Base-by-base conservation (phyloP, 805 yeast genomes). In the Wickerhamomyces queroliae region DNA sequence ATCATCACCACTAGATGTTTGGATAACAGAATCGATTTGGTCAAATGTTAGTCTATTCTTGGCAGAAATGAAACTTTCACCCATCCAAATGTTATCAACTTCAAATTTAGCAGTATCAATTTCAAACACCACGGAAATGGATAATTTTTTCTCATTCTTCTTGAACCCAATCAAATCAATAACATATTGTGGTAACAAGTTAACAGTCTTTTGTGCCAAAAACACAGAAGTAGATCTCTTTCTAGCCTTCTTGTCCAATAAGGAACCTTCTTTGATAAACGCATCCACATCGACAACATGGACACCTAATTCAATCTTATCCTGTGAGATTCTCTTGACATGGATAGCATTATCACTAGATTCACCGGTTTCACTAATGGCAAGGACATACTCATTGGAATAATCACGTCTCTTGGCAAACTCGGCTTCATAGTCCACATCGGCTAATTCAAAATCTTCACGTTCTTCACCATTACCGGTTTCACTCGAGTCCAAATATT, bases 161-260 rank as follows among this genome's bases (percentile, higher is more conserved):
- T 70, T 70, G 55, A 90, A 79, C 2, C 88, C 79, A 28, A 78
- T 62, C 19, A 72, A 51, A 7, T 78, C 74, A 50, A 76, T 78
- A 19, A 91, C 69, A 34, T 74, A 72, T 33, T 66, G 65, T 8
- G 96, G 96, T 48, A 82, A 73, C 49, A 89, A 69, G 43, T 81
- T 76, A 11, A 67, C 72, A 33, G 79, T 74, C 22, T 73, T 69
- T 57, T 90, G 96, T 12, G 95, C 93, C 59, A 90, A 72, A 54
- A 81, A 84, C 4, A 91, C 97, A 7, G 96, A 80, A 4, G 91
- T 78, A 1, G 95, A 88, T 58, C 98, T 76, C 65, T 87, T 89
- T 62, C 87, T 85, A 1, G 95, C 84, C 58, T 91, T 89, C 45
- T 90, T 80, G 55, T 93, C 99, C 44, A 91, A 66, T 9, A 78